Evolutionary conservation across 2,329 filamentous ascomycete genomes (phyloP), one percentile per base, ranked within the genome.

Genomic region (Apiospora malaysiana): DNA sequence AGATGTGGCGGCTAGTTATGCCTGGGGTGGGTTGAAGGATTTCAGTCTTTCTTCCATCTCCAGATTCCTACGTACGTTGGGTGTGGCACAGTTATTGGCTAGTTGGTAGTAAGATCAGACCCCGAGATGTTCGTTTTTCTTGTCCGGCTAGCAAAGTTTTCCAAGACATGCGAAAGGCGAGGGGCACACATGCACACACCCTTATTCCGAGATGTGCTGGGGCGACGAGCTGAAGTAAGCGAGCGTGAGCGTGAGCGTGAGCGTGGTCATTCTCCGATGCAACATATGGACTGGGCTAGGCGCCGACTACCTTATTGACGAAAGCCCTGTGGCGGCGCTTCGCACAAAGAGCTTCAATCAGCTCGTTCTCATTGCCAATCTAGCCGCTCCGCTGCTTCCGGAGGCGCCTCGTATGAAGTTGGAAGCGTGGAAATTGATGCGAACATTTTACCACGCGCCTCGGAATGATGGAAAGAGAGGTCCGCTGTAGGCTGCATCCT

Each of bases 361-460:
- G 10, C 27, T 40, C 49, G 18, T 7, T 56, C 14, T 16, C 49
- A 56, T 32, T 6, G 47, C 45, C 2, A 56, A 56, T 27, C 49
- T 59, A 63, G 32, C 56, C 56, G 56, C 32, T 40, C 56, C 56
- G 56, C 56, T 63, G 56, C 56, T 63, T 63, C 56, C 56, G 27
- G 16, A 27, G 51, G 51, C 25, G 51, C 27, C 56, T 63, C 32
- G 56, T 63, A 63, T 63, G 56, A 40, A 40, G 56, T 5, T 63
- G 0, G 56, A 63, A 21, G 18, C 9, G 37, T 21, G 49, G 2
- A 59, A 8, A 59, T n/a, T n/a, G 25, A 21, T 37, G n/a, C 51
- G 27, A 59, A 21, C 6, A 37, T n/a, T 12, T 21, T 18, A 8
- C n/a, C 37, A 59, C 51, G 51, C 51, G 51, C 27, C 25, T 37